A percentile compares a stretch with the other conserved stretches of the same genome.
Evolutionary conservation across 73 alveolate species (phyloP).

Genomic region (Tetrahymena elliotti): DNA sequence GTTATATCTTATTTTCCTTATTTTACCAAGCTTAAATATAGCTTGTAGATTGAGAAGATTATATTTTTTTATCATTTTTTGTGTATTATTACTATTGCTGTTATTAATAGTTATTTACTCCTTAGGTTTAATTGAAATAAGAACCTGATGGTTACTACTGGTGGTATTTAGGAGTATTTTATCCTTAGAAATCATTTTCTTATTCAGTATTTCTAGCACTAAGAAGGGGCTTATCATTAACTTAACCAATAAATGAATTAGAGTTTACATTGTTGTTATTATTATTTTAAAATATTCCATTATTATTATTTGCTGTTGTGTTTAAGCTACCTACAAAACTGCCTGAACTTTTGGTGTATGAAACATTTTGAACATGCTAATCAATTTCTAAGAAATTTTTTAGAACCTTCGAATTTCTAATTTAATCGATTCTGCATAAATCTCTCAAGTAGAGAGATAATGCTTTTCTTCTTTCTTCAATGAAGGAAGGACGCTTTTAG

Average conservation of each 20-base stretch:
- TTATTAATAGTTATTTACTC: not conserved
- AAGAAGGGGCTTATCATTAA: not conserved
- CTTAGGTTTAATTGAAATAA: not conserved
- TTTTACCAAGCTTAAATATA: not conserved
- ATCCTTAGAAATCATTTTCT: not conserved
- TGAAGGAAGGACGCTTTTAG: slow-evolving; percentile 25
- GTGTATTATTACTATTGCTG: not conserved
- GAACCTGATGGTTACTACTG: not conserved
- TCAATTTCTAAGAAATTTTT: slow-evolving; percentile 35
- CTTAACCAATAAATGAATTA: not conserved
- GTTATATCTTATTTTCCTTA: not conserved
- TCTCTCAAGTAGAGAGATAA: slow-evolving; percentile 20
- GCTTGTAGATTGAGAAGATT: not conserved
- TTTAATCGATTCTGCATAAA: slow-evolving; percentile 23
- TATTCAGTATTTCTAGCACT: not conserved
- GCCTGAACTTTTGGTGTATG: not conserved
- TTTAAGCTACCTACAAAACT: not conserved
- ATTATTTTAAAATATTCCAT: not conserved
- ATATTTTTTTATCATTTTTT: not conserved
- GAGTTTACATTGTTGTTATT: not conserved
- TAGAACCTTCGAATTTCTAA: slow-evolving; percentile 11
- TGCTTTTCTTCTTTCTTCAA: slow-evolving; percentile 43
- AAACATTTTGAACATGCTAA: not conserved
- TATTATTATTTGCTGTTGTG: not conserved
- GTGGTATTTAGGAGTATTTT: not conserved